Percentiles rank a stretch among this genome's conserved stretches.
Evolutionary conservation across 768 basidiomycete genomes (phyloP).

Genomic region (Leccinum truebloodii): DNA sequence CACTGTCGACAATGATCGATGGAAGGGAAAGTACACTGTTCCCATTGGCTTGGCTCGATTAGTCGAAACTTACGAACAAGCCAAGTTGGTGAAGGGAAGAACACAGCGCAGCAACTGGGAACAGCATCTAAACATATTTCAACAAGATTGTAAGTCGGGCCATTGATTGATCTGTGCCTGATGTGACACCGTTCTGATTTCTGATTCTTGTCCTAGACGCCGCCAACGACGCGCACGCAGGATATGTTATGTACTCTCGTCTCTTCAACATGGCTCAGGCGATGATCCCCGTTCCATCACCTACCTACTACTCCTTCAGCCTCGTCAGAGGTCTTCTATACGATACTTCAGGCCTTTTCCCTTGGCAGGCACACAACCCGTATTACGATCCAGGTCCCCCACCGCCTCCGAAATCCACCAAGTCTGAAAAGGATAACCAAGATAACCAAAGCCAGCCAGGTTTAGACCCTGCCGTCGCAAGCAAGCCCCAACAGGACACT

Average conservation of each 20-base stretch:
- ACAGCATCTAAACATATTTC: constrained; percentile 39
- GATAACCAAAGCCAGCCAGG: neutral
- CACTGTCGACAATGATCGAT: constrained; percentile 62
- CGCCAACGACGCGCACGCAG: constrained; percentile 70
- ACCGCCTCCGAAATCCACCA: constrained; percentile 46
- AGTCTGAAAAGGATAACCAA: constrained; percentile 11
- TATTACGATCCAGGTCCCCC: constrained; percentile 72
- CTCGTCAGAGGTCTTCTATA: constrained; percentile 46
- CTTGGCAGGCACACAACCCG: constrained; percentile 64
- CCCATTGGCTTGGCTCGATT: constrained; percentile 67
- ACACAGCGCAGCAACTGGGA: constrained; percentile 76
- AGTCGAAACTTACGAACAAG: constrained; percentile 58
- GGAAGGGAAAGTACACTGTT: constrained; percentile 68
- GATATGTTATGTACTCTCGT: constrained; percentile 50
- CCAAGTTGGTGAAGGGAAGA: constrained; percentile 56
- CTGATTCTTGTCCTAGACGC: constrained; percentile 50
- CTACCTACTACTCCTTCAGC: constrained; percentile 60
- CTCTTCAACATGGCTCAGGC: constrained; percentile 45
- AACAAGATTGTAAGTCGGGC: constrained; percentile 59
- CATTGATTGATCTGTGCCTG: neutral
- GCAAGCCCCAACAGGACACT: neutral
- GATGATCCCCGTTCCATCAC: constrained; percentile 34
- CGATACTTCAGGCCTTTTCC: constrained; percentile 34
- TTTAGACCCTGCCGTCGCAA: neutral
- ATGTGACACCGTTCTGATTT: constrained; percentile 9